These are phyloP conservation scores for Kernera saxatilis DNA, from an alignment of 345 rosid genomes.

Conservation along the genomic window DNA sequence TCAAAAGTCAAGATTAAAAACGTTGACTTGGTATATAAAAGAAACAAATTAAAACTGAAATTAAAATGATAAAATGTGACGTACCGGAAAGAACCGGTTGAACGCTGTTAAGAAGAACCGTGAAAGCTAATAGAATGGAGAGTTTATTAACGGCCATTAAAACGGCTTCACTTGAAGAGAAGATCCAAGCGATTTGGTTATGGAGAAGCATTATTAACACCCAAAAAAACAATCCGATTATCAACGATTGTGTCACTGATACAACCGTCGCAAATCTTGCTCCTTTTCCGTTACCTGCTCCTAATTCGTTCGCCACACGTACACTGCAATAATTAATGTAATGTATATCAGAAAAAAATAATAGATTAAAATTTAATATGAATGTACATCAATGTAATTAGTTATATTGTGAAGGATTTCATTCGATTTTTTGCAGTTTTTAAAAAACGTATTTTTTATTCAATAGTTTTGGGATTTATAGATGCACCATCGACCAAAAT, in stretches of 20 bases:
- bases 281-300: constrained; percentile 84
- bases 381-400: too few relatives aligned
- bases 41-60: background rate
- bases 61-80: background rate
- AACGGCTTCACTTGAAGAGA: constrained; percentile 57
- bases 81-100: constrained; percentile 90
- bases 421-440: too few relatives aligned
- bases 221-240: constrained; percentile 66
- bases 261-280: constrained; percentile 77
- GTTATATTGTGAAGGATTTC: too few relatives aligned
- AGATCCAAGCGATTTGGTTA: constrained; percentile 49
- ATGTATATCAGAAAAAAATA: too few relatives aligned
- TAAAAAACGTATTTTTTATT: too few relatives aligned
- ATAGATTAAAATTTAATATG: too few relatives aligned
- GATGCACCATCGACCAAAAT: background rate
- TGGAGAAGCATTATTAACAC: constrained; percentile 45
- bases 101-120: constrained; percentile 75
- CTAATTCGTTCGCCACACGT: constrained; percentile 85
- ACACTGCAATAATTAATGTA: constrained; percentile 40
- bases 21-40: background rate
- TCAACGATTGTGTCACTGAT: constrained; percentile 50
- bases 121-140: constrained; percentile 64
- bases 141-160: constrained; percentile 61
- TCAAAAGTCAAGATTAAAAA: background rate
- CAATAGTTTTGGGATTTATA: too few relatives aligned